Percentiles rank a stretch among this genome's conserved stretches.
Evolutionary conservation across 1,139 yeast species (phyloP).

Genomic region (Sugiyamaella pinicola): DNA sequence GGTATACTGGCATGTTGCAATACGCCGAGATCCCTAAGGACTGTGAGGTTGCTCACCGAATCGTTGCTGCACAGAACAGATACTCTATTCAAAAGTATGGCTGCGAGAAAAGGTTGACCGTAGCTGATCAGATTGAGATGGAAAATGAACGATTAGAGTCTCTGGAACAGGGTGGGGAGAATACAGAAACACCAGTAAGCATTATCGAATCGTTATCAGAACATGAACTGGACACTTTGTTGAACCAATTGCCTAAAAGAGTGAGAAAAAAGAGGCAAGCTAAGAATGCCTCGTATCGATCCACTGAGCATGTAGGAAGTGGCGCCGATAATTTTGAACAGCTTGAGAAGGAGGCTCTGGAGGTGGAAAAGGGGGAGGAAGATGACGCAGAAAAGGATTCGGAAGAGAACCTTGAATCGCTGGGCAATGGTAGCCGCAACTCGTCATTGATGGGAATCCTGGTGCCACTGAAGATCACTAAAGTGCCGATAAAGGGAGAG

Average conservation of each 20-base stretch:
- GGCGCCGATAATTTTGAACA: constrained; percentile 37
- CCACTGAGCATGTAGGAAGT: constrained; percentile 43
- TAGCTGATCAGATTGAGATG: constrained; percentile 71
- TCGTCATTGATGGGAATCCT: constrained; percentile 39
- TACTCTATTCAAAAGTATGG: constrained; percentile 39
- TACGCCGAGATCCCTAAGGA: constrained; percentile 55
- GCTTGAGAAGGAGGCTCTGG: constrained; percentile 20
- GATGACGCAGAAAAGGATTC: too few relatives aligned
- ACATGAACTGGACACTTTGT: constrained; percentile 34
- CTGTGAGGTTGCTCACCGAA: constrained; percentile 55
- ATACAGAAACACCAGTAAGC: constrained; percentile 69
- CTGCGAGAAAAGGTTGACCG: constrained; percentile 56
- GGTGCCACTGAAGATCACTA: constrained; percentile 71
- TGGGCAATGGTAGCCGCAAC: constrained; percentile 11
- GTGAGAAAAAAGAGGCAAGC: constrained; percentile 17
- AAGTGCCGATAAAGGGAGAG: constrained; percentile 77
- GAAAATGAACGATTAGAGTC: constrained; percentile 63
- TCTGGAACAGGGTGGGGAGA: constrained; percentile 56
- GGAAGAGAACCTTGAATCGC: constrained; percentile 21
- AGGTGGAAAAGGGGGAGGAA: constrained; percentile 24
- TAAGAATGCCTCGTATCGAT: constrained; percentile 24
- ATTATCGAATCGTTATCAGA: constrained; percentile 49
- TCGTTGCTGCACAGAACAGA: constrained; percentile 51
- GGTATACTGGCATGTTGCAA: constrained; percentile 73
- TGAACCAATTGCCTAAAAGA: constrained; percentile 25